Evolutionary conservation across 2,329 filamentous ascomycete genomes (phyloP).

Genomic region (Penicillium sp.): DNA sequence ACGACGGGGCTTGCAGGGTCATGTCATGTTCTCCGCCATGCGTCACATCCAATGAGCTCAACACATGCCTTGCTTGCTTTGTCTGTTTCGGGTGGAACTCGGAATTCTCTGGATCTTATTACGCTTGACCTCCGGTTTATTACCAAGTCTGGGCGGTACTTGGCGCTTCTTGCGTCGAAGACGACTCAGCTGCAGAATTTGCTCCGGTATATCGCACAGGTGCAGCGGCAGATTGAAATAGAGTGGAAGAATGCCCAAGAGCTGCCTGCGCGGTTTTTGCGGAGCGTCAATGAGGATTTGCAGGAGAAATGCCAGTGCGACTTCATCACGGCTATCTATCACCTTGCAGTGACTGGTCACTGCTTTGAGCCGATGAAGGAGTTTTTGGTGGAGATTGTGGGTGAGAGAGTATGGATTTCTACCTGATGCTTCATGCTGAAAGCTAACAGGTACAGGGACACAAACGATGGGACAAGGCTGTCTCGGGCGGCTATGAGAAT

Average conservation of each 20-base stretch:
- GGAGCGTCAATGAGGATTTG: slow-evolving; percentile 69
- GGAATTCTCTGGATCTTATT: slow-evolving; percentile 53
- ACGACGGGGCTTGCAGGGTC: slow-evolving; percentile 33
- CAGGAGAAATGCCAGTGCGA: slow-evolving; percentile 57
- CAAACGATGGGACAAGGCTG: slow-evolving; percentile 90
- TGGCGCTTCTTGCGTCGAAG: slow-evolving; percentile 79
- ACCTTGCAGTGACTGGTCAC: slow-evolving; percentile 77
- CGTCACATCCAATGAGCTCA: slow-evolving; percentile 67
- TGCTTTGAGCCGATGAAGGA: slow-evolving; percentile 70
- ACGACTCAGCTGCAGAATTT: slow-evolving; percentile 82
- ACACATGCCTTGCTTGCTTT: slow-evolving; percentile 65
- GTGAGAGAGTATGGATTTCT: slow-evolving; percentile 59
- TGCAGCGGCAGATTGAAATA: slow-evolving; percentile 67
- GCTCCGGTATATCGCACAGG: slow-evolving; percentile 75
- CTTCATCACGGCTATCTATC: slow-evolving; percentile 72
- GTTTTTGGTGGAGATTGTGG: slow-evolving; percentile 80
- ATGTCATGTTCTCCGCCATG: slow-evolving; percentile 52
- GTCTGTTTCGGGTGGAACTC: slow-evolving; percentile 32
- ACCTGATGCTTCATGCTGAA: background rate
- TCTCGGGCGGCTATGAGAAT: slow-evolving; percentile 68
- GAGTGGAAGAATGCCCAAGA: slow-evolving; percentile 82
- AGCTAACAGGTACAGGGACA: slow-evolving; percentile 57
- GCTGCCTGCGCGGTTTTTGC: slow-evolving; percentile 69
- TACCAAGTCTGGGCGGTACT: slow-evolving; percentile 64
- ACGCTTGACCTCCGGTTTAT: slow-evolving; percentile 81